Conservation (phyloP, 2,329 filamentous ascomycete species). For the Trichoderma pleuroti region DNA sequence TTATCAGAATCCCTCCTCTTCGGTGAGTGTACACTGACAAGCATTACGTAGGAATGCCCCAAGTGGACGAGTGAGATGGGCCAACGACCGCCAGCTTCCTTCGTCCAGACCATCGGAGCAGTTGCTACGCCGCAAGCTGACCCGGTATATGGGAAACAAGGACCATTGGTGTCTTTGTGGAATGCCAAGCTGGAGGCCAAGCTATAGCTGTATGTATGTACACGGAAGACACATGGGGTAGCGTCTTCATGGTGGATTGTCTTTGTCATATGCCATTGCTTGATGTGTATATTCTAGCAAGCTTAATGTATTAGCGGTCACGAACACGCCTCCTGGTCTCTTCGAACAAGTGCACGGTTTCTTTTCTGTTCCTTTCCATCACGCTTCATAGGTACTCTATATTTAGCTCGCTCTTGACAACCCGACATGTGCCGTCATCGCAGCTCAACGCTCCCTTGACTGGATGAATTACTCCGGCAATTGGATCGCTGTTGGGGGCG, state of each 20-base stretch:
- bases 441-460: neutral
- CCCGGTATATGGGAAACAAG: neutral
- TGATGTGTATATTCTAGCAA: neutral
- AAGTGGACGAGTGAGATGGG: neutral
- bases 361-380: neutral
- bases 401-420: neutral
- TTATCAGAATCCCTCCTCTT: neutral
- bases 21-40: neutral
- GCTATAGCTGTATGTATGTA: neutral
- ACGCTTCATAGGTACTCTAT: neutral
- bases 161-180: neutral
- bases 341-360: neutral
- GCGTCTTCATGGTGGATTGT: neutral
- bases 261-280: no score
- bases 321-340: neutral
- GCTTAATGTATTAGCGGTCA: neutral
- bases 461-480: neutral
- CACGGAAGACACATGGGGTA: neutral
- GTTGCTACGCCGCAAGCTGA: neutral
- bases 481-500: conserved; percentile 1
- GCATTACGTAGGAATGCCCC: neutral
- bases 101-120: neutral
- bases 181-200: neutral
- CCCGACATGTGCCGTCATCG: neutral
- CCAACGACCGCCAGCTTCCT: neutral